These are phyloP conservation scores for Bretziella fagacearum DNA, from an alignment of 2,329 filamentous ascomycete genomes.

Conservation along the genomic window DNA sequence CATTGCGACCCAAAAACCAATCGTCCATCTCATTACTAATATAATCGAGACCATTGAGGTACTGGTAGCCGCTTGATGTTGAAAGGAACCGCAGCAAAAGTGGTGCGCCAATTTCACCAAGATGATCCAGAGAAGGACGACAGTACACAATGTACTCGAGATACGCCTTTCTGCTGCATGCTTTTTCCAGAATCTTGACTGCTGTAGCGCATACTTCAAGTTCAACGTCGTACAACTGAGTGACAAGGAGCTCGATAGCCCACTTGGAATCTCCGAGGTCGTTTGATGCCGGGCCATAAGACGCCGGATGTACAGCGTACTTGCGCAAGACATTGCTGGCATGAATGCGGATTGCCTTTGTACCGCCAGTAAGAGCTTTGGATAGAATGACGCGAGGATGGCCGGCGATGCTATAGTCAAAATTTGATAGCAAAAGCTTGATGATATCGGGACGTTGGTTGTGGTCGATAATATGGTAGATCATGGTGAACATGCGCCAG, in stretches of 20 bases:
- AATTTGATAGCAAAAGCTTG: slow-evolving; percentile 70
- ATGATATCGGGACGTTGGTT: slow-evolving; percentile 84
- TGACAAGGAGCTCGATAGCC: slow-evolving; percentile 95
- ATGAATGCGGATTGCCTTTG: slow-evolving; percentile 80
- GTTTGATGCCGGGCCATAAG: slow-evolving; percentile 4
- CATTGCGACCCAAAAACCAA: slow-evolving; percentile 94
- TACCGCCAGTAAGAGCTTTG: slow-evolving; percentile 80
- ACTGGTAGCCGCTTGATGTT: slow-evolving; percentile 93
- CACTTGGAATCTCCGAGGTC: slow-evolving; percentile 55
- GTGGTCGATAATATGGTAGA: slow-evolving; percentile 92
- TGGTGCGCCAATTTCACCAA: slow-evolving; percentile 92
- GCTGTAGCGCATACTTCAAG: slow-evolving; percentile 92
- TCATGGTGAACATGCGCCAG: slow-evolving; percentile 99
- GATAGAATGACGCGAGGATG: slow-evolving; percentile 86
- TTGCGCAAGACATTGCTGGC: slow-evolving; percentile 75
- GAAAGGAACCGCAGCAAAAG: slow-evolving; percentile 82
- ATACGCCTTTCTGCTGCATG: slow-evolving; percentile 80
- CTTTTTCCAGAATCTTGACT: slow-evolving; percentile 93
- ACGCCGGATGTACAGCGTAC: slow-evolving; percentile 47
- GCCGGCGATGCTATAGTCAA: slow-evolving; percentile 78
- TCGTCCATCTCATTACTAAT: slow-evolving; percentile 99
- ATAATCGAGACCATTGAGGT: slow-evolving; percentile 90
- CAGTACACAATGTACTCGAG: slow-evolving; percentile 96
- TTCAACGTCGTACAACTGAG: slow-evolving; percentile 92
- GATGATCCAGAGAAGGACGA: slow-evolving; percentile 78